Evolutionary conservation across 2,329 filamentous ascomycete species (phyloP).

Genomic region (Arthrobotrys sphaeroides): DNA sequence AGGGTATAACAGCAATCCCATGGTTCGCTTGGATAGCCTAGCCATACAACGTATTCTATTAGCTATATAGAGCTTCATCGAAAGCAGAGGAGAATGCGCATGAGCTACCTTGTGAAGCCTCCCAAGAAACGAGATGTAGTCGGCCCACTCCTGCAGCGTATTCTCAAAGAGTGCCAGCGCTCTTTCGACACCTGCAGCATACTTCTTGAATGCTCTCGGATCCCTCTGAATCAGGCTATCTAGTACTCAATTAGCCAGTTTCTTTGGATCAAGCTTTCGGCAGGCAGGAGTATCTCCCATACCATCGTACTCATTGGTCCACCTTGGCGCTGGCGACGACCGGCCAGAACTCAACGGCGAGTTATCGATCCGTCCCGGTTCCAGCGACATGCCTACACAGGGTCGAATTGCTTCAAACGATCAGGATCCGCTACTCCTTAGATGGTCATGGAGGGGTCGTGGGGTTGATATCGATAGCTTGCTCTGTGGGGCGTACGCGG

Average conservation of each 20-base stretch:
- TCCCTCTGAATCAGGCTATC: conserved; percentile 66
- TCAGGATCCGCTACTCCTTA: neutral
- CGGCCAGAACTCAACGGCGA: conserved; percentile 52
- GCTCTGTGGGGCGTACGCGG: conserved; percentile 22
- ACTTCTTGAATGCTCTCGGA: conserved; percentile 77
- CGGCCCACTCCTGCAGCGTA: conserved; percentile 95
- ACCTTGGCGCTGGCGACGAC: conserved; percentile 47
- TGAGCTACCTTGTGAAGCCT: conserved; percentile 89
- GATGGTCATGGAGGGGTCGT: neutral
- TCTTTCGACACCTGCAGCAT: conserved; percentile 86
- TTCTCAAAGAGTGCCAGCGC: conserved; percentile 85
- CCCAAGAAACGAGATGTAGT: conserved; percentile 97
- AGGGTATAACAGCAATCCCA: conserved; percentile 76
- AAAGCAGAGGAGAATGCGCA: neutral
- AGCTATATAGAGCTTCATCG: neutral
- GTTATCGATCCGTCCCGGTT: conserved; percentile 33
- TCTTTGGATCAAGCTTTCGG: neutral
- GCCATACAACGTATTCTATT: neutral
- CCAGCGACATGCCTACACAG: conserved; percentile 35
- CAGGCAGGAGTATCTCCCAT: conserved; percentile 4
- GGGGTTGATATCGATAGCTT: conserved; percentile 20
- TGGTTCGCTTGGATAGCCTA: conserved; percentile 89
- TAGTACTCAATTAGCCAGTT: conserved; percentile 10
- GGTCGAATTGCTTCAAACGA: neutral
- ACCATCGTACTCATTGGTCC: conserved; percentile 53